Percentiles rank a stretch among this genome's conserved stretches.
phyloP scores from a whole-genome alignment of 148 eudicot species.

The Rhododendron kiyosumense region DNA sequence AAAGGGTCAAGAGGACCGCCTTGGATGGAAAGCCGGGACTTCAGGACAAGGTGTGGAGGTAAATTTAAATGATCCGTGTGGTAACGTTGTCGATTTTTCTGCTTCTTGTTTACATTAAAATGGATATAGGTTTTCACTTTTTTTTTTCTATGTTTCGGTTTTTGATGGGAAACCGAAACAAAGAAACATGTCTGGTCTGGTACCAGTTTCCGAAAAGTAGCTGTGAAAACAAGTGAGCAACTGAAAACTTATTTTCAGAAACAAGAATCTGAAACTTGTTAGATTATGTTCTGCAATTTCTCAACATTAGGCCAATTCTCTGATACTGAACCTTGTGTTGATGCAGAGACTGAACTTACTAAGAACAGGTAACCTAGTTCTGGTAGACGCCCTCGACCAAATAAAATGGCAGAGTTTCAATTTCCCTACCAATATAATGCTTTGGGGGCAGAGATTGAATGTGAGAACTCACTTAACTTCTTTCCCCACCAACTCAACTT shows the following conservation, averaged over 20 bases:
- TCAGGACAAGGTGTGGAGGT: constrained; percentile 90
- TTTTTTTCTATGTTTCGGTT: not conserved
- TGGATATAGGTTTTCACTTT: not conserved
- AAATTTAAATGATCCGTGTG: constrained; percentile 9
- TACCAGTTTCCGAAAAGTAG: not conserved
- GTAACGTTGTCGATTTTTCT: not conserved
- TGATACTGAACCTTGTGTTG: constrained; percentile 2
- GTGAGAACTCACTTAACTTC: constrained; percentile 78
- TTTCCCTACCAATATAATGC: constrained; percentile 83
- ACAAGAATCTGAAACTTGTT: not conserved
- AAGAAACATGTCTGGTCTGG: not conserved
- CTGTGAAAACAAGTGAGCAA: not conserved
- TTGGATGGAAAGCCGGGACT: constrained; percentile 89
- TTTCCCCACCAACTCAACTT: constrained; percentile 40
- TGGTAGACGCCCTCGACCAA: constrained; percentile 52
- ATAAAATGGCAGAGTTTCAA: constrained; percentile 98
- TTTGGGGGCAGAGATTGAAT: constrained; percentile 74
- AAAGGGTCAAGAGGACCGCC: constrained; percentile 38
- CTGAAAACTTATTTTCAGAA: not conserved
- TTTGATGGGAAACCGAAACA: not conserved
- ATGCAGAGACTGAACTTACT: constrained; percentile 70
- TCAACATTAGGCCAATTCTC: not conserved
- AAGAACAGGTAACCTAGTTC: constrained; percentile 72
- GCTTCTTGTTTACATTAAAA: not conserved
- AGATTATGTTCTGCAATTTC: not conserved